phyloP scores from a whole-genome alignment of 1,284 basidiomycete species.

The Ganoderma meredithae region DNA sequence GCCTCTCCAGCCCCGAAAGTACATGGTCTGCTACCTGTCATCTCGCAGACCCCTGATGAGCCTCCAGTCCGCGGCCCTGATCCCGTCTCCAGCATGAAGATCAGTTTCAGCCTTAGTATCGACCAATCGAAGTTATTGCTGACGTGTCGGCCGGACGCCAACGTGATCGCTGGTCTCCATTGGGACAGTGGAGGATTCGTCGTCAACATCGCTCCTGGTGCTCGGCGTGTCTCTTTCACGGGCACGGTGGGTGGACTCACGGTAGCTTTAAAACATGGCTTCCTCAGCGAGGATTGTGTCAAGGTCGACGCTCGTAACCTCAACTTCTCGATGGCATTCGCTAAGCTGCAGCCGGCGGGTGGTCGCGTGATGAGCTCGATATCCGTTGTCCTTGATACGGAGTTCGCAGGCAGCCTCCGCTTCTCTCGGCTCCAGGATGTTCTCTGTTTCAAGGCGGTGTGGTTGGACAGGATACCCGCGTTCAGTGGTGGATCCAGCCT shows the following conservation, averaged over 20 bases:
- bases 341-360: conserved; percentile 51
- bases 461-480: conserved; percentile 85
- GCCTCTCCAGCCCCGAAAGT: conserved; percentile 33
- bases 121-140: conserved; percentile 86
- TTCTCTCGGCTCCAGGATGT: conserved; percentile 88
- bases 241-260: conserved; percentile 84
- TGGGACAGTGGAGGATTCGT: conserved; percentile 95
- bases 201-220: conserved; percentile 76
- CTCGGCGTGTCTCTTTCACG: conserved; percentile 73
- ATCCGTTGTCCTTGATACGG: conserved; percentile 77
- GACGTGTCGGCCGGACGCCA: conserved; percentile 88
- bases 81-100: conserved; percentile 60
- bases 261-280: conserved; percentile 81
- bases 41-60: conserved; percentile 21
- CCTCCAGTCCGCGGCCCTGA: conserved; percentile 19
- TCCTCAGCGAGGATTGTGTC: conserved; percentile 81
- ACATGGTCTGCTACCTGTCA: conserved; percentile 26
- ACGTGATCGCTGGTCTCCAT: conserved; percentile 83
- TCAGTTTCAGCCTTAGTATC: conserved; percentile 87
- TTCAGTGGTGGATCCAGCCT: conserved; percentile 54
- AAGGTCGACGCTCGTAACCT: conserved; percentile 79
- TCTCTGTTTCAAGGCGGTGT: conserved; percentile 89
- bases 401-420: conserved; percentile 75
- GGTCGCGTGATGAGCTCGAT: conserved; percentile 60
- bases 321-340: conserved; percentile 73